phyloP scores from a whole-genome alignment of 805 yeast species.

The Millerago galiae region DNA sequence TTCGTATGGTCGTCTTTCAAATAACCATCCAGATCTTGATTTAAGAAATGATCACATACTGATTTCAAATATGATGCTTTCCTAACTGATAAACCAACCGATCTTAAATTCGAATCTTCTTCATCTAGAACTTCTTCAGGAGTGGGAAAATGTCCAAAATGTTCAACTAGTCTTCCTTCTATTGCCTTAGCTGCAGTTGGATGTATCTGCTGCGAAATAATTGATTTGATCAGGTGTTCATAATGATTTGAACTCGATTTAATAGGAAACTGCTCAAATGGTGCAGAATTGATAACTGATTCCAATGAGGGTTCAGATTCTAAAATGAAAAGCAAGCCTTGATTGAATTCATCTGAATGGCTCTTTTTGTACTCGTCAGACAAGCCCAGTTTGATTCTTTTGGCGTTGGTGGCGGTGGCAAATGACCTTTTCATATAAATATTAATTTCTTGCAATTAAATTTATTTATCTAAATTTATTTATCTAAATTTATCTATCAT shows the following conservation, averaged over 20 bases:
- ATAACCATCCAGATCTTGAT: slow-evolving; percentile 26
- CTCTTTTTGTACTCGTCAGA: slow-evolving; percentile 20
- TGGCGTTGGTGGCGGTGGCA: slow-evolving; percentile 9
- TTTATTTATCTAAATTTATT: no score
- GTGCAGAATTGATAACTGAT: slow-evolving; percentile 18
- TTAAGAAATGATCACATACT: slow-evolving; percentile 43
- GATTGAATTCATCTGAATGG: slow-evolving; percentile 29
- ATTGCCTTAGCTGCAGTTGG: slow-evolving; percentile 78
- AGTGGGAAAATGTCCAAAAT: slow-evolving; percentile 29
- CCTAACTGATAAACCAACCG: slow-evolving; percentile 61
- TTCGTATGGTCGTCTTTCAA: slow-evolving; percentile 20
- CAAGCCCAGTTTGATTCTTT: slow-evolving; percentile 10
- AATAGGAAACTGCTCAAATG: slow-evolving; percentile 25
- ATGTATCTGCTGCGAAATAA: slow-evolving; percentile 69
- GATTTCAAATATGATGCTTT: slow-evolving; percentile 60
- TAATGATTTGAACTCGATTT: slow-evolving; percentile 28
- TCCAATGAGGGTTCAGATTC: slow-evolving; percentile 32
- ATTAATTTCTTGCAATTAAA: no score
- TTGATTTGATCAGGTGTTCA: slow-evolving; percentile 36
- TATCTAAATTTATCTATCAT: no score
- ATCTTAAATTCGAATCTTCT: slow-evolving; percentile 43
- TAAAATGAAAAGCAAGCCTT: slow-evolving; percentile 29
- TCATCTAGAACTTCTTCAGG: slow-evolving; percentile 40
- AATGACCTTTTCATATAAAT: not conserved
- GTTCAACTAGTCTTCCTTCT: slow-evolving; percentile 35